Conservation (phyloP, 1,284 basidiomycete species). For the Ganoderma lucidum region DNA sequence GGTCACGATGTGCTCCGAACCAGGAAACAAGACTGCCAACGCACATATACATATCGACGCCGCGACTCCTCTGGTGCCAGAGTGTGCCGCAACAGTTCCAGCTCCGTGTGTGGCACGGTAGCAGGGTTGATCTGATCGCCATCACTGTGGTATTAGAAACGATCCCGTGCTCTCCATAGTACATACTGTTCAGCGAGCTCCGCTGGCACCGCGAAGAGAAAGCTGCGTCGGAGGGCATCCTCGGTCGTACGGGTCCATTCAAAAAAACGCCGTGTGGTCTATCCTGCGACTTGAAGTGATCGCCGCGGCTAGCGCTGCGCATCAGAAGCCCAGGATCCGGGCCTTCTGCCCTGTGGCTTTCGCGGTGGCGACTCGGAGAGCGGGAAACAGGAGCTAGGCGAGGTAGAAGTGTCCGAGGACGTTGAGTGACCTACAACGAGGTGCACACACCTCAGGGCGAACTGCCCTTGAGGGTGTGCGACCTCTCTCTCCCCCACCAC, state of each 20-base stretch:
- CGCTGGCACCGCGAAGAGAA: slow-evolving; percentile 44
- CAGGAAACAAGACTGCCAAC: slow-evolving; percentile 6
- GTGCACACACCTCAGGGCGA: too few species aligned
- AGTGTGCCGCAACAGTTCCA: slow-evolving; percentile 49
- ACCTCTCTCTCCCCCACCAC: too few species aligned
- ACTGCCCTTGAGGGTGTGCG: too few species aligned
- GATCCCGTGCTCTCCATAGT: slow-evolving; percentile 55
- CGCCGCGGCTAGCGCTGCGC: neutral
- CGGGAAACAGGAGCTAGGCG: slow-evolving; percentile 27
- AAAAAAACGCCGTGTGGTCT: slow-evolving; percentile 34
- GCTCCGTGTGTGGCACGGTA: slow-evolving; percentile 45
- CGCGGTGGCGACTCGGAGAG: slow-evolving; percentile 25
- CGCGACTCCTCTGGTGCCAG: neutral
- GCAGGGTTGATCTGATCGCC: slow-evolving; percentile 1
- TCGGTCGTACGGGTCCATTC: slow-evolving; percentile 29
- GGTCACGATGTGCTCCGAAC: neutral
- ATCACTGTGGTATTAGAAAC: slow-evolving; percentile 48
- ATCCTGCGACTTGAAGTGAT: slow-evolving; percentile 10
- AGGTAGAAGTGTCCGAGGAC: slow-evolving; percentile 34
- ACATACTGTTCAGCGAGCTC: slow-evolving; percentile 54
- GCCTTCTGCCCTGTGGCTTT: slow-evolving; percentile 15
- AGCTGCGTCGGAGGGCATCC: slow-evolving; percentile 18
- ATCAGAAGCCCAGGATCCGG: slow-evolving; percentile 30
- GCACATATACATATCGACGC: slow-evolving; percentile 2
- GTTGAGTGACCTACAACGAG: too few species aligned